These are phyloP conservation scores for Aspergillus ruber DNA, from an alignment of 2,329 filamentous ascomycete genomes.

Conservation along the genomic window DNA sequence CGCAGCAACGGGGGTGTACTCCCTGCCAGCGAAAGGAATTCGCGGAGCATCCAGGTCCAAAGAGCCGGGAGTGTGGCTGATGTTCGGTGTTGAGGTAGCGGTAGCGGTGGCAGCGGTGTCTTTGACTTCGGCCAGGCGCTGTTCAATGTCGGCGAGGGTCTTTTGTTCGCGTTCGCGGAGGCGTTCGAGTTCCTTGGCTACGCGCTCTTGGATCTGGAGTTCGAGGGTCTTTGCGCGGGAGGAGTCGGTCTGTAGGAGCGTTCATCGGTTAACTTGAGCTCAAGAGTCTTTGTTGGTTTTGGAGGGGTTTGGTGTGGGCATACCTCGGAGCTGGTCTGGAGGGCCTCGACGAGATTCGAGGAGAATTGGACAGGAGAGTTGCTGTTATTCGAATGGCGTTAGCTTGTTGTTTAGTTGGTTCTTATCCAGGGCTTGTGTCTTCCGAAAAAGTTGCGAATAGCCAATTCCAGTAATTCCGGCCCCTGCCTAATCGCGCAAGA, in stretches of 20 bases:
- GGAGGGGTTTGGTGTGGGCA: slow-evolving; percentile 14
- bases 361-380: slow-evolving; percentile 63
- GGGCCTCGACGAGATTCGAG: slow-evolving; percentile 70
- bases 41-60: slow-evolving; percentile 37
- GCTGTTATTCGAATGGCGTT: slow-evolving; percentile 20
- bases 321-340: slow-evolving; percentile 84
- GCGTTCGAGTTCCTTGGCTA: slow-evolving; percentile 75
- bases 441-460: neutral
- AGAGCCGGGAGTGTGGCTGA: slow-evolving; percentile 22
- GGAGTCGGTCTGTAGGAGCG: slow-evolving; percentile 66
- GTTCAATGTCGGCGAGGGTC: slow-evolving; percentile 62
- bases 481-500: neutral
- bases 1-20: slow-evolving; percentile 21
- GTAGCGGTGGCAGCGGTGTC: slow-evolving; percentile 23
- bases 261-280: neutral
- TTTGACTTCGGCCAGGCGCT: slow-evolving; percentile 47
- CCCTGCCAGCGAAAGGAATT: slow-evolving; percentile 37
- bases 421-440: neutral
- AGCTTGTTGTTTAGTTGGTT: slow-evolving; percentile 4
- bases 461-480: neutral
- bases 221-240: slow-evolving; percentile 78
- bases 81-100: slow-evolving; percentile 14
- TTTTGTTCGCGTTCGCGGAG: slow-evolving; percentile 65
- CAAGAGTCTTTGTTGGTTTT: neutral
- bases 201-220: slow-evolving; percentile 80